phyloP scores from a whole-genome alignment of 2,329 filamentous ascomycete species.

The Phoma sp. region DNA sequence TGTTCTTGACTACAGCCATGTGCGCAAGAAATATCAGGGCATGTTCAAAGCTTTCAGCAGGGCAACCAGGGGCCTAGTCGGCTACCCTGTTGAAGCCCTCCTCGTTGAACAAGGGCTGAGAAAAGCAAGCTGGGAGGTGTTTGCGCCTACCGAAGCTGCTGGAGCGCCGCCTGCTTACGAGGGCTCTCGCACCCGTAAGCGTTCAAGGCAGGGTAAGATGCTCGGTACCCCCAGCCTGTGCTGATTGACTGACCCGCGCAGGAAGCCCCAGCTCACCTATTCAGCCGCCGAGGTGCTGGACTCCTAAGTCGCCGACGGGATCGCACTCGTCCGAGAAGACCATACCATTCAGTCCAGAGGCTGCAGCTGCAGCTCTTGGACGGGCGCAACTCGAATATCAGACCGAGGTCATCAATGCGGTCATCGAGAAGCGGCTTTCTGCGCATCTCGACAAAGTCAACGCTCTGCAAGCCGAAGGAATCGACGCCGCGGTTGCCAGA shows the following conservation, averaged over 20 bases:
- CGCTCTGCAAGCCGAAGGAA: neutral
- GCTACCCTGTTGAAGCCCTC: constrained; percentile 11
- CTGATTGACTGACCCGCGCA: constrained; percentile 2
- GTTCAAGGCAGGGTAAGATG: constrained; percentile 14
- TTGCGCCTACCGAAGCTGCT: constrained; percentile 10
- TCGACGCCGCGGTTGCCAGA: neutral
- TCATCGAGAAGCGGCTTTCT: neutral
- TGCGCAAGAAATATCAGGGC: constrained; percentile 12
- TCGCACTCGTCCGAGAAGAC: constrained; percentile 20
- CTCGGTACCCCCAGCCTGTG: neutral
- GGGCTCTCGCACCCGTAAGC: constrained; percentile 10
- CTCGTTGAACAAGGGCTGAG: constrained; percentile 15
- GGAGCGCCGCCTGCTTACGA: constrained; percentile 22
- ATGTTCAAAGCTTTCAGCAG: constrained; percentile 21
- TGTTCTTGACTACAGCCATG: constrained; percentile 14
- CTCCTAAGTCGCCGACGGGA: constrained; percentile 4
- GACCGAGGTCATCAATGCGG: neutral
- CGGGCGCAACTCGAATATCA: neutral
- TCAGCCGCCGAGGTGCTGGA: neutral
- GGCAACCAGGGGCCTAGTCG: constrained; percentile 3
- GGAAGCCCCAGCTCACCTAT: neutral
- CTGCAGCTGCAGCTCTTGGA: constrained; percentile 7
- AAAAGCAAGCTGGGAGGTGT: constrained; percentile 19
- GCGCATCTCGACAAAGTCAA: neutral
- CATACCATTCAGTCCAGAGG: constrained; percentile 13